A percentile compares a stretch with the other conserved stretches of the same genome.
Conservation (phyloP, 2,329 filamentous ascomycete species). For the Cytospora piceae region DNA sequence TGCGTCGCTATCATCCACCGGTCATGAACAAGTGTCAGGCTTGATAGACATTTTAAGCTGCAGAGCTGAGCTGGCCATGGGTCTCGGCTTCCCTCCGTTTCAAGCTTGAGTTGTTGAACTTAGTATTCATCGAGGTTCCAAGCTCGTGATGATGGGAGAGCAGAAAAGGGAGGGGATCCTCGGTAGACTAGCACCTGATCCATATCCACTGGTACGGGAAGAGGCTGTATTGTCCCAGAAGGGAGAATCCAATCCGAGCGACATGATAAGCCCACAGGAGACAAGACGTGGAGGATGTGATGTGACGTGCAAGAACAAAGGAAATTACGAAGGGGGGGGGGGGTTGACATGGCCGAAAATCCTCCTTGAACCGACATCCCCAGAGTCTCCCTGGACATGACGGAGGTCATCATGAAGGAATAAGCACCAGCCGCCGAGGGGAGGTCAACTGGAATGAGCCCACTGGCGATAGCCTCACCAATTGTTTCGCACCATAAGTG, state of each 20-base stretch:
- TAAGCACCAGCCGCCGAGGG: background rate
- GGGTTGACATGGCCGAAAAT: no score
- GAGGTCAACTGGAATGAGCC: background rate
- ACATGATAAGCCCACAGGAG: no score
- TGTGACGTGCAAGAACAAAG: no score
- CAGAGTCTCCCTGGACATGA: background rate
- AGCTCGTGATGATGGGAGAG: background rate
- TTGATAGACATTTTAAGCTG: background rate
- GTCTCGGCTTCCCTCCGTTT: background rate
- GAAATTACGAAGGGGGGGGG: no score
- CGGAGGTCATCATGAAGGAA: no score
- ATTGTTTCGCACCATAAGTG: background rate
- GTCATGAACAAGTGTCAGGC: background rate
- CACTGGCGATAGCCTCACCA: background rate
- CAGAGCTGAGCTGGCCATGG: conserved; percentile 1
- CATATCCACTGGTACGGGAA: background rate
- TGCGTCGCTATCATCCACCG: conserved; percentile 12
- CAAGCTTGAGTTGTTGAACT: background rate
- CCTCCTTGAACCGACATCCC: no score
- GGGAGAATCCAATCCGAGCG: background rate
- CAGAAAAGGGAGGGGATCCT: background rate
- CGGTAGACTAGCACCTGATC: background rate
- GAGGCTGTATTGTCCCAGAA: background rate
- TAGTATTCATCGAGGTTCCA: background rate
- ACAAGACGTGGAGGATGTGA: no score